Conservation (phyloP, 2,329 filamentous ascomycete species). For the Penicillium occitanis region DNA sequence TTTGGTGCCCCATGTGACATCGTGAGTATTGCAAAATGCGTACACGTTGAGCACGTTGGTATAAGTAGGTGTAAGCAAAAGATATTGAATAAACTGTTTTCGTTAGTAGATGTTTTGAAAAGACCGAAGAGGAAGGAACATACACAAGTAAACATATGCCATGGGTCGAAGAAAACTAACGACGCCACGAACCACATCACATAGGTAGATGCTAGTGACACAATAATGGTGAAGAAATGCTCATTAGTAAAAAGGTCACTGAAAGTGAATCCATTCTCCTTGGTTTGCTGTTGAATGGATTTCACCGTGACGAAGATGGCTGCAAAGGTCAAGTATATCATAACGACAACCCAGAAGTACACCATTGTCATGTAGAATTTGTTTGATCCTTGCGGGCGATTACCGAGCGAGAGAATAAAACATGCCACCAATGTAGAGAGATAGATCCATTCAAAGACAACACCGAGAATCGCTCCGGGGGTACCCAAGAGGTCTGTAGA, state of each 20-base stretch:
- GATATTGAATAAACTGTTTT: conserved; percentile 79
- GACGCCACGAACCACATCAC: conserved; percentile 89
- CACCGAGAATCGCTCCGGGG: conserved; percentile 74
- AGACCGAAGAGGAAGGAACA: conserved; percentile 25
- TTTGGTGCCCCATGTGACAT: conserved; percentile 97
- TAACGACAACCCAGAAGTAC: conserved; percentile 96
- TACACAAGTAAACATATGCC: conserved; percentile 93
- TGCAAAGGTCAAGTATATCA: conserved; percentile 93
- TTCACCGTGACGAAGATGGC: conserved; percentile 90
- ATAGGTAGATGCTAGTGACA: conserved; percentile 89
- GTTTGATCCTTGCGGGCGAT: conserved; percentile 90
- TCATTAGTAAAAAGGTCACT: conserved; percentile 77
- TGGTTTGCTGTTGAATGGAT: conserved; percentile 72
- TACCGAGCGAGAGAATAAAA: conserved; percentile 91
- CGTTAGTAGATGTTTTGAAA: conserved; percentile 1
- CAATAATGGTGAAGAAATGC: conserved; percentile 89
- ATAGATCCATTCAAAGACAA: conserved; percentile 96
- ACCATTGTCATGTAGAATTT: conserved; percentile 95
- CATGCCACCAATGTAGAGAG: conserved; percentile 88
- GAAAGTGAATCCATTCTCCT: conserved; percentile 64
- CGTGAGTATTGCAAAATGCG: conserved; percentile 97
- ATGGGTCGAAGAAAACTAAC: conserved; percentile 93
- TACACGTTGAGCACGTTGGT: conserved; percentile 97
- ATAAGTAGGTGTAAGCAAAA: conserved; percentile 91
- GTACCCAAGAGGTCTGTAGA: conserved; percentile 67